Conservation (phyloP, 1,284 basidiomycete species). For the Coniferiporia sulphurascens region DNA sequence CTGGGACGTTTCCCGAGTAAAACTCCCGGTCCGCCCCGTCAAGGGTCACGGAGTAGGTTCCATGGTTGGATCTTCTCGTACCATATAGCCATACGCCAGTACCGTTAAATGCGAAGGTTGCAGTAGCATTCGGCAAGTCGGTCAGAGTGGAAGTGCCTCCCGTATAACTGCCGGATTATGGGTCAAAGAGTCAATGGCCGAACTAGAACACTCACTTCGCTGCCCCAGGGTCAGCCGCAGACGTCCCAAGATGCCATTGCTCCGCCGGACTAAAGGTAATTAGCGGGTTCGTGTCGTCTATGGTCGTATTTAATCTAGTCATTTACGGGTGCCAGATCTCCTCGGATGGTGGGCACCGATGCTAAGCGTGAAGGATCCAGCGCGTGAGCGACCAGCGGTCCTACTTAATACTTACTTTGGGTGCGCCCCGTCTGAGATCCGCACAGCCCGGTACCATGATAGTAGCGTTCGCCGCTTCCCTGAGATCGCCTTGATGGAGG, state of each 20-base stretch:
- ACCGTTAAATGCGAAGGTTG: conserved; percentile 32
- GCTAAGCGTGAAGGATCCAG: not conserved
- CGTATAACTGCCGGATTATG: conserved; percentile 27
- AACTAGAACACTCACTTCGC: conserved; percentile 21
- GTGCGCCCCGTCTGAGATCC: no score
- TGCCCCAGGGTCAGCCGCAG: conserved; percentile 21
- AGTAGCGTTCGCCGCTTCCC: no score
- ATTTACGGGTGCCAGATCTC: conserved; percentile 23
- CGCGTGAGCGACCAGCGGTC: not conserved
- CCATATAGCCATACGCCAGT: conserved; percentile 32
- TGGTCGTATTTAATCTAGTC: conserved; percentile 33
- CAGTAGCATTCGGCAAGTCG: conserved; percentile 23
- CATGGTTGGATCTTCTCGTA: conserved; percentile 29
- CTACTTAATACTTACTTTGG: not conserved
- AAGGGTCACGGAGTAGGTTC: conserved; percentile 20
- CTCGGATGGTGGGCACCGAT: not conserved
- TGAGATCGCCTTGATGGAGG: no score
- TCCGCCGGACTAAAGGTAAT: conserved; percentile 29
- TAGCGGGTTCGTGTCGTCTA: conserved; percentile 38
- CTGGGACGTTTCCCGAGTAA: not conserved
- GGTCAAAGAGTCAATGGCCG: not conserved
- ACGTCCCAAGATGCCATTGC: conserved; percentile 30
- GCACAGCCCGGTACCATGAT: no score
- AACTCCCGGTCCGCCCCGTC: conserved; percentile 4
- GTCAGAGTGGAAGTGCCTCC: conserved; percentile 31